Evolutionary conservation across 169 alveolate genomes (phyloP), one percentile per base, ranked within the genome.

Genomic region (Plasmodium vinckei): DNA sequence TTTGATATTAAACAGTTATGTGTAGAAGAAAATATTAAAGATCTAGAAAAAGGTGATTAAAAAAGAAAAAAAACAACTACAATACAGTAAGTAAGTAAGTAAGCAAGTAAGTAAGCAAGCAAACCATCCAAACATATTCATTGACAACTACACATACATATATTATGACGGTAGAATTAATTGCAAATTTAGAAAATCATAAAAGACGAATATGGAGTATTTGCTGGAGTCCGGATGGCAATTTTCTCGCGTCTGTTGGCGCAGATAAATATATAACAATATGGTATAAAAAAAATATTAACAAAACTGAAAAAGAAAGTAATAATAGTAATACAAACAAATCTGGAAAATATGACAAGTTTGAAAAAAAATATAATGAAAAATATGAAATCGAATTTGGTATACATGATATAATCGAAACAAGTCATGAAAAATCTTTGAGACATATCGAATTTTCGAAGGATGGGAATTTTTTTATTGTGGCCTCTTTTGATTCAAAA

Each of bases 401-500:
- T 46, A 21, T 71, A 9, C 71, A 93, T 92, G 92, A 77, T 51
- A 73, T 53, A 10, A 91, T 93, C 17, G 93, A 89, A 87, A 87
- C 93, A 9, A 56, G 67, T 59, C 92, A 89, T 86, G 93, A 93
- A 65, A 93, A 92, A 75, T 77, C 96, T 3, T 88, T 91, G 21
- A 84, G 96, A 25, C 90, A 92, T 49, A 93, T 93, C 6, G 87
- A 90, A 68, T 93, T 93, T 59, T 89, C 94, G 59, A 71, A 46
- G 27, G 94, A 91, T 61, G 96, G 96, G 12, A 88, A 79, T 53
- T 93, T 72, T 25, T 87, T 93, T 57, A 88, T 93, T 25, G 93
- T 94, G 49, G 95, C 95, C 2, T 93, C 95, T 12, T 93, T 93
- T 69, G 96, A 93, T 71, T 92, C 95, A n/a, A 93, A 92, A 15